These are phyloP conservation scores for Leishmania mexicana DNA, from an alignment of 208 protist species.

Conservation along the genomic window DNA sequence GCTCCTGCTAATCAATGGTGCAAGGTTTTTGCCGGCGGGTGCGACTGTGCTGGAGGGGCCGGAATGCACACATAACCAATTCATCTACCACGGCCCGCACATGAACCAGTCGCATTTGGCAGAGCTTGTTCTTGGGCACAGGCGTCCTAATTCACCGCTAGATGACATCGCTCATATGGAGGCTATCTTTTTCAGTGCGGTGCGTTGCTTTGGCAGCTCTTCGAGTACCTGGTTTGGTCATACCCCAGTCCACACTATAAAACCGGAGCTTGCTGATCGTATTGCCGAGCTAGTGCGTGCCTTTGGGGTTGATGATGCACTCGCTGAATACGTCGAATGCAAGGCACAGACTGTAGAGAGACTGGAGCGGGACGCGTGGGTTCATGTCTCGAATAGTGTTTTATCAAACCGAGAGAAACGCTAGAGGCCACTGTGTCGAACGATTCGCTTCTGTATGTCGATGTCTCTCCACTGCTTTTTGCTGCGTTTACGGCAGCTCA, in stretches of 20 bases:
- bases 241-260: conserved; percentile 65
- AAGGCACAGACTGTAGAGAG: conserved; percentile 24
- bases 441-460: neutral
- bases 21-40: conserved; percentile 24
- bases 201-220: conserved; percentile 15
- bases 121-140: conserved; percentile 27
- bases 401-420: neutral
- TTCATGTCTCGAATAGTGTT: neutral
- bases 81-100: conserved; percentile 50
- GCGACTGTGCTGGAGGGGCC: conserved; percentile 23
- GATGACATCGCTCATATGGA: conserved; percentile 13
- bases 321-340: conserved; percentile 55
- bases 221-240: conserved; percentile 45
- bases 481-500: neutral
- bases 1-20: conserved; percentile 47
- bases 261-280: conserved; percentile 35
- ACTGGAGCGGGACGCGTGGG: conserved; percentile 31
- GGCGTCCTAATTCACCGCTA: conserved; percentile 10
- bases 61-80: conserved; percentile 19
- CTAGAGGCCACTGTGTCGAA: neutral
- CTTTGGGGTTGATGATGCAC: conserved; percentile 58
- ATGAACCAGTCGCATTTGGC: conserved; percentile 47
- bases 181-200: conserved; percentile 29
- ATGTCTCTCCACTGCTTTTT: neutral
- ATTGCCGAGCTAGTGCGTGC: conserved; percentile 32